These are phyloP conservation scores for Sparassis latifolia DNA, from an alignment of 1,284 basidiomycete species.

Conservation along the genomic window DNA sequence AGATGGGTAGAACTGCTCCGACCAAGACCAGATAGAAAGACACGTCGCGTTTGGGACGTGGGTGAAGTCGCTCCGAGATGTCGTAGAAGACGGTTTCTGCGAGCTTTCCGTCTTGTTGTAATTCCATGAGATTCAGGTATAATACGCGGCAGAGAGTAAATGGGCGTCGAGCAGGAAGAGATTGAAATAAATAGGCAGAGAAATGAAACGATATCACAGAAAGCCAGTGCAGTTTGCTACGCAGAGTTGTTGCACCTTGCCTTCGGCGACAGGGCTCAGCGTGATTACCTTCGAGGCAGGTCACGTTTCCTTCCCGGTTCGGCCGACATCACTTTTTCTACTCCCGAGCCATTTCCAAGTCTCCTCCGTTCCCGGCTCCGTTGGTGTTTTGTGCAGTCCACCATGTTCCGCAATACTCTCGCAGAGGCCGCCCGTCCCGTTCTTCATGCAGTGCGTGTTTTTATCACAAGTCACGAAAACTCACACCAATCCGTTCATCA, in stretches of 20 bases:
- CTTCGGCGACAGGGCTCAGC: too few relatives aligned
- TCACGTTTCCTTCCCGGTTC: conserved; percentile 11
- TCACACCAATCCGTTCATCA: conserved; percentile 21
- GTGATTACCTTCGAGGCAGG: too few relatives aligned
- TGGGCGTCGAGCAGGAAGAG: too few relatives aligned
- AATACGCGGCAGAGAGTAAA: too few relatives aligned
- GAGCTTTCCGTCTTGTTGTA: conserved; percentile 1
- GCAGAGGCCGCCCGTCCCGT: conserved; percentile 50
- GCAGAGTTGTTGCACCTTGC: too few relatives aligned
- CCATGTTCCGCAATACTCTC: conserved; percentile 66
- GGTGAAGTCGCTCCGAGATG: conserved; percentile 22
- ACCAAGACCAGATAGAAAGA: conserved; percentile 59
- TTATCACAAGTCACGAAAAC: conserved; percentile 3
- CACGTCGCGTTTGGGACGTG: conserved; percentile 30
- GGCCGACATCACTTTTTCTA: conserved; percentile 21
- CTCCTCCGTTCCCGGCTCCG: conserved; percentile 10
- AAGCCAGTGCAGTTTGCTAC: too few relatives aligned
- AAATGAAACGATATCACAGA: too few relatives aligned
- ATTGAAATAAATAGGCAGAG: too few relatives aligned
- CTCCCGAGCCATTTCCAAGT: background rate
- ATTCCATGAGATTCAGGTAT: conserved; percentile 8
- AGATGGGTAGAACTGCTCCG: conserved; percentile 59
- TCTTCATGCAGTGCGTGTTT: conserved; percentile 44
- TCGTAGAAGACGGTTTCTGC: conserved; percentile 16
- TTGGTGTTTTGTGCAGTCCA: conserved; percentile 23